Base-by-base conservation (phyloP, 768 basidiomycete species). In the Russula griseocarnosa region DNA sequence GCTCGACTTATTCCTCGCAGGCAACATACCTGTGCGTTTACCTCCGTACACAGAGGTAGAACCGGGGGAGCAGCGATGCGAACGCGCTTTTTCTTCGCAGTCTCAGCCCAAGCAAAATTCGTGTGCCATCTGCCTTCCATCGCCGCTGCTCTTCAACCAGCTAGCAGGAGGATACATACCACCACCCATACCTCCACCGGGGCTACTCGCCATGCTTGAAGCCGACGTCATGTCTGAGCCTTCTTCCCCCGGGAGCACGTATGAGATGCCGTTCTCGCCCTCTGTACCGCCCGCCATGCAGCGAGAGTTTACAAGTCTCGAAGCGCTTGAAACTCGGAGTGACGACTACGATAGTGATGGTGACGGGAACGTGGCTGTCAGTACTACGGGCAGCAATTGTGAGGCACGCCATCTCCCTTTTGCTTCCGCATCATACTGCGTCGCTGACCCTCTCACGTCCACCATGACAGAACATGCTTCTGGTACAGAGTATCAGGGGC, bases 281-380 rank as follows among this genome's bases (percentile, higher is more conserved):
- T 26, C 60, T 20, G 11, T 34, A 13, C 58, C 59, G 1, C 34
- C 50, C 36, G 53, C 38, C 6, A 36, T 40, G n/a, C 42, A 32
- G 38, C 67, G 47, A 30, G 66, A 67, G 46, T 67, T 63, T 20
- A 61, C 67, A 26, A 53, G 60, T 28, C 26, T 67, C 28, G 64
- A 67, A 46, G 56, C 50, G 9, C 56, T 66, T 9, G 26, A 58
- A 16, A n/a, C 52, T 32, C 32, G 52, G 13, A 11, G 32, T n/a
- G 53, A 64, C 11, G 57, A 54, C 7, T 47, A 47, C 46, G n/a
- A 22, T 22, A 5, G 22, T 11, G 46, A 47, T 22, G 22, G 46
- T 1, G 63, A 50, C 10, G 36, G 26, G n/a, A 50, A 52, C 20
- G 47, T 49, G 20, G 38, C 26, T 7, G 22, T 16, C 7, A 55